Conservation (phyloP, 164 flowering plant species). For the Chloranthus sessilifolius region DNA sequence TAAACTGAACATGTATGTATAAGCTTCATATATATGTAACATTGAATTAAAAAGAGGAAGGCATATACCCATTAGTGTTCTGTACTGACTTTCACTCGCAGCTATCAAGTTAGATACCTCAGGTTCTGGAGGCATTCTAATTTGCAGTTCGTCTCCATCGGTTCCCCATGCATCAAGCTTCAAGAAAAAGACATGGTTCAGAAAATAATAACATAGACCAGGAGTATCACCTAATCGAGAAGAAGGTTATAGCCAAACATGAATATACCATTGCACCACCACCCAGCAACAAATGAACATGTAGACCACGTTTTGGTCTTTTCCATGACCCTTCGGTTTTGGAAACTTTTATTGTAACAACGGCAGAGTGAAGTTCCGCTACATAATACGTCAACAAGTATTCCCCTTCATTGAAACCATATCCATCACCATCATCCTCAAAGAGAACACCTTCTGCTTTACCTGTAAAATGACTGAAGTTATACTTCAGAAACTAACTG, state of each 20-base stretch:
- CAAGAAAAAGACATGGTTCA: conserved; percentile 10
- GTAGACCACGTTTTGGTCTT: conserved; percentile 74
- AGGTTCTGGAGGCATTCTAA: conserved; percentile 57
- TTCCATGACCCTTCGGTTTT: conserved; percentile 79
- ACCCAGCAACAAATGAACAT: conserved; percentile 72
- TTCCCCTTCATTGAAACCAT: conserved; percentile 58
- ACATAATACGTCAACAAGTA: conserved; percentile 71
- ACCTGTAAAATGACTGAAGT: conserved; percentile 36
- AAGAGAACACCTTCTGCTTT: conserved; percentile 81
- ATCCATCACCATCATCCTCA: conserved; percentile 98
- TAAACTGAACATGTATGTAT: too few species aligned
- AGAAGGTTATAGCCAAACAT: too few species aligned
- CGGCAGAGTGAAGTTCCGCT: conserved; percentile 64
- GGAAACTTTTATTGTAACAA: conserved; percentile 57
- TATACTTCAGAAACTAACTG: not conserved
- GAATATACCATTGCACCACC: conserved; percentile 66
- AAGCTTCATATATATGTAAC: too few species aligned
- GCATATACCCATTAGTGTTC: conserved; percentile 45
- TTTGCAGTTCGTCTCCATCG: conserved; percentile 76
- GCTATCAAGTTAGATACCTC: conserved; percentile 46
- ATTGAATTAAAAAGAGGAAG: too few species aligned
- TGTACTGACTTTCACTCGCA: conserved; percentile 40
- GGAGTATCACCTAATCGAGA: not conserved
- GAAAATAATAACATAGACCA: not conserved
- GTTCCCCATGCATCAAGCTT: conserved; percentile 78